Conservation (phyloP, 371 early-diverging fungal genomes). For the Circinella minor region DNA sequence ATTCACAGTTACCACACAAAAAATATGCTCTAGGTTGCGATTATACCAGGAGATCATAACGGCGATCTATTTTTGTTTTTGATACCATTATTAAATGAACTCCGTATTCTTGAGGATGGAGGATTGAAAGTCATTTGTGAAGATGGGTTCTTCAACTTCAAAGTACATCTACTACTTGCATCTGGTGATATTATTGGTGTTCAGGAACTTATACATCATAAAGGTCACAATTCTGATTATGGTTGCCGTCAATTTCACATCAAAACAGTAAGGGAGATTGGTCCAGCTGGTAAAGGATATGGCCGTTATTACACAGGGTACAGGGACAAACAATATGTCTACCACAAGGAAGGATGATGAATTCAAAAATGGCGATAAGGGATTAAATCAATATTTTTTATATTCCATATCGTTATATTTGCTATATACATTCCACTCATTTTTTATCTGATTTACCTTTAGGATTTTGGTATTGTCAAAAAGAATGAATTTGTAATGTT, state of each 20-base stretch:
- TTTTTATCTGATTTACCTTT: too few species aligned
- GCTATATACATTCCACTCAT: too few species aligned
- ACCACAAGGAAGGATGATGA: neutral
- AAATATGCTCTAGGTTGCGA: constrained; percentile 11
- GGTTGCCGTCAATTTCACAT: constrained; percentile 4
- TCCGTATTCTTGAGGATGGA: neutral
- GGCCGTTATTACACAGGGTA: constrained; percentile 6
- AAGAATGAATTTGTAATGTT: neutral
- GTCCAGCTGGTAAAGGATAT: constrained; percentile 8
- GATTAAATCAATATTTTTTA: too few species aligned
- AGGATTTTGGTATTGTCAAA: neutral
- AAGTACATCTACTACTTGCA: neutral
- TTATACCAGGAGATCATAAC: constrained; percentile 4
- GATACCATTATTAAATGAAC: neutral
- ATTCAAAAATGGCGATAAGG: neutral
- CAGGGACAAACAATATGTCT: neutral
- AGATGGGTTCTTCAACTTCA: neutral
- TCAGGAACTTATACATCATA: neutral
- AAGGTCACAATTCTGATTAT: neutral
- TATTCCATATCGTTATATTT: too few species aligned
- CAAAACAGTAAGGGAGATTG: too few species aligned
- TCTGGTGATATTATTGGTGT: constrained; percentile 3
- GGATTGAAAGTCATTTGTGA: constrained; percentile 3
- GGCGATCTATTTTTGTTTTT: neutral
- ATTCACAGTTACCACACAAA: neutral